These are phyloP conservation scores for Juglanconis oblonga DNA, from an alignment of 2,329 filamentous ascomycete genomes.

Conservation along the genomic window DNA sequence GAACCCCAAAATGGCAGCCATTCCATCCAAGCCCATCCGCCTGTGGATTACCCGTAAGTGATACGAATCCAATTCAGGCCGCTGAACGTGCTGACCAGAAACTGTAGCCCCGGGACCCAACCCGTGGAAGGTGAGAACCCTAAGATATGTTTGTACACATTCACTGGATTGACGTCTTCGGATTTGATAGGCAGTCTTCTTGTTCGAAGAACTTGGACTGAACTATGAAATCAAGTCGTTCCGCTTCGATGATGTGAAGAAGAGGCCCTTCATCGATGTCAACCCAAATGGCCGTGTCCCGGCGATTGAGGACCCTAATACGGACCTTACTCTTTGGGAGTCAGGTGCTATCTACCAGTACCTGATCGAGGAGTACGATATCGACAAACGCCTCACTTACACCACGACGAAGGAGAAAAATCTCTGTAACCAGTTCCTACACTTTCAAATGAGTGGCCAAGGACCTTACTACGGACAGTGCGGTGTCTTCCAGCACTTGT, in stretches of 20 bases:
- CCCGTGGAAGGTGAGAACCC: conserved; percentile 5
- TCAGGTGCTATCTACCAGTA: conserved; percentile 25
- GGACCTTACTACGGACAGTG: conserved; percentile 44
- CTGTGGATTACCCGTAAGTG: too few species aligned
- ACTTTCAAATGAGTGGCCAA: conserved; percentile 42
- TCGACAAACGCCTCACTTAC: conserved; percentile 22
- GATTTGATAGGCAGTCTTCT: conserved; percentile 28
- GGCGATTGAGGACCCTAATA: conserved; percentile 34
- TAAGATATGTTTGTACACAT: too few species aligned
- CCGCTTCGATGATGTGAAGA: conserved; percentile 24
- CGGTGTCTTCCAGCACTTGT: conserved; percentile 34
- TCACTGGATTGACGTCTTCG: background rate
- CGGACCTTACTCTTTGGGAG: conserved; percentile 27
- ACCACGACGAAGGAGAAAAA: conserved; percentile 18
- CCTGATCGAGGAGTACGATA: conserved; percentile 27
- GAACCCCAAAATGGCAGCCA: too few species aligned
- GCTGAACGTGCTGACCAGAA: background rate
- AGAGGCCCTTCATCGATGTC: conserved; percentile 25
- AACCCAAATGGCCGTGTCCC: conserved; percentile 36
- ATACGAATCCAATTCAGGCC: too few species aligned
- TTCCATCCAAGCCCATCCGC: too few species aligned
- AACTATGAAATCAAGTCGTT: conserved; percentile 29
- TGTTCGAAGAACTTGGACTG: conserved; percentile 35
- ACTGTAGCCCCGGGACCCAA: conserved; percentile 2
- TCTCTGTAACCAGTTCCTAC: conserved; percentile 30